Evolutionary conservation across 768 basidiomycete species (phyloP).

Genomic region (Coprinellus micaceus): DNA sequence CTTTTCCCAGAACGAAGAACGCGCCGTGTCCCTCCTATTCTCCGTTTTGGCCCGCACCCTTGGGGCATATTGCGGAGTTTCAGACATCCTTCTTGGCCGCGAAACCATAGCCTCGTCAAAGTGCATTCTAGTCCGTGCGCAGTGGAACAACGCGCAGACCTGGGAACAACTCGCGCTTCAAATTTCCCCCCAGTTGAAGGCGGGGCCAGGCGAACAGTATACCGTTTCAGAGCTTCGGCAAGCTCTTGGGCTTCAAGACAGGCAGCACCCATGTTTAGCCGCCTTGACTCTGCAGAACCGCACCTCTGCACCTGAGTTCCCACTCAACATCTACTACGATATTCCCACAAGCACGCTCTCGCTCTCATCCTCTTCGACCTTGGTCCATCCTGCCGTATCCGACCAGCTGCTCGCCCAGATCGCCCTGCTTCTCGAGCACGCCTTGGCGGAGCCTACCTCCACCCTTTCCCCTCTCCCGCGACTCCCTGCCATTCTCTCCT

Average conservation of each 20-base stretch:
- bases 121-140: slow-evolving; percentile 18
- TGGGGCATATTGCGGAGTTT: slow-evolving; percentile 26
- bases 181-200: slow-evolving; percentile 8
- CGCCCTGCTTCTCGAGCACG: slow-evolving; percentile 15
- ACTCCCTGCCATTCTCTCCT: slow-evolving; percentile 22
- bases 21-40: slow-evolving; percentile 10
- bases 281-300: slow-evolving; percentile 15
- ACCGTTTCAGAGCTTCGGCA: slow-evolving; percentile 15
- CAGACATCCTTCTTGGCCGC: slow-evolving; percentile 28
- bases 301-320: slow-evolving; percentile 10
- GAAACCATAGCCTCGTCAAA: slow-evolving; percentile 7
- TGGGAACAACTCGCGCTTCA: slow-evolving; percentile 19
- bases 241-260: slow-evolving; percentile 20
- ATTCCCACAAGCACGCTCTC: slow-evolving; percentile 8
- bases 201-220: background rate
- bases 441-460: slow-evolving; percentile 11
- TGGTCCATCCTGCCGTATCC: slow-evolving; percentile 23
- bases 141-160: slow-evolving; percentile 21
- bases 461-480: slow-evolving; percentile 8
- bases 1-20: background rate
- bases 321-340: slow-evolving; percentile 19
- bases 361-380: slow-evolving; percentile 13
- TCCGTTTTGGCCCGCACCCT: slow-evolving; percentile 24
- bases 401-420: slow-evolving; percentile 27
- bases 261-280: slow-evolving; percentile 27